Evolutionary conservation across 2,329 filamentous ascomycete species (phyloP).

Genomic region (Curvularia sp.): DNA sequence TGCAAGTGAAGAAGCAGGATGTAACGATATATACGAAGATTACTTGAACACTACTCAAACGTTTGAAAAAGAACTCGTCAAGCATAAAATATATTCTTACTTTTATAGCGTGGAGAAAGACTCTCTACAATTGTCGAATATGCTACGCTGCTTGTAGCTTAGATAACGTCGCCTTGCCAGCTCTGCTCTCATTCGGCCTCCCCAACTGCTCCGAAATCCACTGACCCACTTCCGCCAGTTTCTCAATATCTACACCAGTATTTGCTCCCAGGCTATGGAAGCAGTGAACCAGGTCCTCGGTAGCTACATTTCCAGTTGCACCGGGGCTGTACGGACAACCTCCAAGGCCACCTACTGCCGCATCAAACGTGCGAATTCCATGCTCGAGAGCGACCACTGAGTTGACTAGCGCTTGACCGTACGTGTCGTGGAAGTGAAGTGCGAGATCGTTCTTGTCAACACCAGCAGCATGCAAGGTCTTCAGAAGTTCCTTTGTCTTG

Average conservation of each 20-base stretch:
- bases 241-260: constrained; percentile 66
- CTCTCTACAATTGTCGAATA: neutral
- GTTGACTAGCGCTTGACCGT: constrained; percentile 84
- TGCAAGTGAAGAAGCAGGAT: too few species aligned
- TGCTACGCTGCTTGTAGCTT: constrained; percentile 24
- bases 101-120: neutral
- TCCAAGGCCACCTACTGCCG: constrained; percentile 78
- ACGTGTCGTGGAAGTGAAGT: constrained; percentile 89
- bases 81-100: too few species aligned
- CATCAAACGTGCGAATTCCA: constrained; percentile 80
- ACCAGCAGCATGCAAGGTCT: constrained; percentile 69
- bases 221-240: constrained; percentile 46
- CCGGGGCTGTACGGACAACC: constrained; percentile 87
- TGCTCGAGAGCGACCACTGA: constrained; percentile 77
- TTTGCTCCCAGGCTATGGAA: constrained; percentile 75
- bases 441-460: constrained; percentile 74
- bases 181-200: constrained; percentile 48
- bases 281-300: constrained; percentile 81
- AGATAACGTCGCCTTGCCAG: constrained; percentile 49
- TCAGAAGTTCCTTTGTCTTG: constrained; percentile 68
- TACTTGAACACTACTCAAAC: too few species aligned
- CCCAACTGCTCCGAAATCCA: constrained; percentile 50
- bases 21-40: too few species aligned
- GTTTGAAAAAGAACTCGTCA: too few species aligned
- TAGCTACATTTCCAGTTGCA: constrained; percentile 84